phyloP scores from a whole-genome alignment of 345 rosid genomes.

The Chamaenerion angustifolium region DNA sequence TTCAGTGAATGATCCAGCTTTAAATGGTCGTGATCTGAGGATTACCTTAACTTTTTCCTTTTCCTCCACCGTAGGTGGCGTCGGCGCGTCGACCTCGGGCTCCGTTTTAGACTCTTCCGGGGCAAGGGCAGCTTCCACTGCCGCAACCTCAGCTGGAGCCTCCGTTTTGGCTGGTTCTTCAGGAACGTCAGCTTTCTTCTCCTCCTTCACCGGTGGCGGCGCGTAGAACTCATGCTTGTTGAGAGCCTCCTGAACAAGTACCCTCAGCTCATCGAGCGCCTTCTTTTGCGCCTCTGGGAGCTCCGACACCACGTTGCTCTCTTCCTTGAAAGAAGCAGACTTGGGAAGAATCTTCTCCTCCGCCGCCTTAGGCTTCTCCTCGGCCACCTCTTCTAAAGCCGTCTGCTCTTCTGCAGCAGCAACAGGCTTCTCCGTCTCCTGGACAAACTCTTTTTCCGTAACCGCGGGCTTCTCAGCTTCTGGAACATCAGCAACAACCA shows the following conservation, averaged over 20 bases:
- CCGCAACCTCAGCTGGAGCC: constrained; percentile 44
- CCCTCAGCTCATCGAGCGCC: constrained; percentile 16
- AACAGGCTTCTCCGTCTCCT: constrained; percentile 7
- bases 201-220: constrained; percentile 13
- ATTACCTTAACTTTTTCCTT: constrained; percentile 27
- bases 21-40: neutral
- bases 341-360: constrained; percentile 6
- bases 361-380: constrained; percentile 5
- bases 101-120: constrained; percentile 8
- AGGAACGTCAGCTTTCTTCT: constrained; percentile 5
- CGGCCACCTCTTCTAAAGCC: constrained; percentile 4
- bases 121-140: constrained; percentile 13
- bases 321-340: constrained; percentile 11
- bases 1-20: neutral
- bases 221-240: constrained; percentile 13
- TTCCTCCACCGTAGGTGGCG: constrained; percentile 10
- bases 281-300: constrained; percentile 17
- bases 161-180: constrained; percentile 62
- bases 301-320: constrained; percentile 14
- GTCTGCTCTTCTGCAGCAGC: constrained; percentile 3
- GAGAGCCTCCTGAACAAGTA: constrained; percentile 13
- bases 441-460: constrained; percentile 3
- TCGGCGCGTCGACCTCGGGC: constrained; percentile 10
- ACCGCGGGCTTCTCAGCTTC: constrained; percentile 3
- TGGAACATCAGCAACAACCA: constrained; percentile 7